These are phyloP conservation scores for Coleophoma cylindrospora DNA, from an alignment of 2,329 filamentous ascomycete genomes.

Conservation along the genomic window DNA sequence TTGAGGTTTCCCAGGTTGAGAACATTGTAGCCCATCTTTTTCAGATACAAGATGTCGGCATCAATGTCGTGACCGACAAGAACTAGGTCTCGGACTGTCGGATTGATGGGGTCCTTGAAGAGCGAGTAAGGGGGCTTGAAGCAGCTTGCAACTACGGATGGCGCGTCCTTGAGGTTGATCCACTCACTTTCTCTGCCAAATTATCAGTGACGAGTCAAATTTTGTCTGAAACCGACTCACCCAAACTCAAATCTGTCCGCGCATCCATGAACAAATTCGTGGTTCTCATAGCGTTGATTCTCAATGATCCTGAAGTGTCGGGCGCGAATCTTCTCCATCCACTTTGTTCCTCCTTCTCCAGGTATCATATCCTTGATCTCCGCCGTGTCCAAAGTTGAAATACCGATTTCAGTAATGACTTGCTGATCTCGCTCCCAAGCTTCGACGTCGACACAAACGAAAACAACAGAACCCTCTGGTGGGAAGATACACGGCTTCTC, in stretches of 20 bases:
- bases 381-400: constrained; percentile 72
- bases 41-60: constrained; percentile 65
- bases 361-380: constrained; percentile 49
- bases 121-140: constrained; percentile 52
- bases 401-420: constrained; percentile 78
- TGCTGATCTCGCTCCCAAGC: constrained; percentile 64
- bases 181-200: constrained; percentile 45
- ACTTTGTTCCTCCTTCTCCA: constrained; percentile 56
- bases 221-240: constrained; percentile 33
- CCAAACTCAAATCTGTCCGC: constrained; percentile 74
- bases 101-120: constrained; percentile 1
- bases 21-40: constrained; percentile 58
- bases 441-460: constrained; percentile 80
- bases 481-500: constrained; percentile 37
- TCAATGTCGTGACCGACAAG: constrained; percentile 73
- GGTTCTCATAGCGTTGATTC: constrained; percentile 60
- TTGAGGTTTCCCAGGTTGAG: constrained; percentile 46
- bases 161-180: constrained; percentile 39
- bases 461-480: constrained; percentile 54
- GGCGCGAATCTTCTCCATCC: constrained; percentile 61
- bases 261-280: constrained; percentile 64
- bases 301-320: constrained; percentile 77
- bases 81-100: constrained; percentile 50
- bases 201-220: constrained; percentile 1
- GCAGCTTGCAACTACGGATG: constrained; percentile 41